Base-by-base conservation (phyloP, 306 rosid genomes). In the Quillaja saponaria region DNA sequence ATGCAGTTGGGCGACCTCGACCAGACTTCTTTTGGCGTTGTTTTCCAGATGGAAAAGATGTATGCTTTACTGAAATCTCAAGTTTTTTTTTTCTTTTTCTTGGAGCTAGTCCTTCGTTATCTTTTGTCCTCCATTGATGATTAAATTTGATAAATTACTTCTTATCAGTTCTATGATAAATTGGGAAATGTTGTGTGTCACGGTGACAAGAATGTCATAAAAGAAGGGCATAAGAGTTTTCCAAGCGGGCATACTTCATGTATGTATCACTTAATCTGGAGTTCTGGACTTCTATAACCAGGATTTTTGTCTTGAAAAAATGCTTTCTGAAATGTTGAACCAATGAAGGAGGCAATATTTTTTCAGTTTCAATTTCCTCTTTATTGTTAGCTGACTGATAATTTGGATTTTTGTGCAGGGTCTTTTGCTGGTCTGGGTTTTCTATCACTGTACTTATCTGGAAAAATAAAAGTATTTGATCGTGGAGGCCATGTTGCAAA, bases 1-100 rank as follows among this genome's bases (percentile, higher is more conserved):
- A 81, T 74, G 96, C 87, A 37, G 97, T 90, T 8, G 96, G 96
- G 20, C 88, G 97, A 49, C 97, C 97, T 56, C 96, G 97, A 57
- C 97, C 97, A 0, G 88, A 90, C 80, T 90, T 90, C 83, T 90
- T 90, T 54, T 90, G 96, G 97, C 87, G 96, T 45, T 90, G 97
- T 78, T 90, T 90, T 69, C 97, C 97, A 5, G 96, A 90, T 71
- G 97, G 97, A 77, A 90, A 87, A 68, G 95, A 83, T 72, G 97
- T 90, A 80, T 39, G 85, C 75, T 74, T 61, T 64, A 55, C 56
- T 47, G 34, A 10, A 72, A 71, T 54, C 59, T 42, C 39, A 21
- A 41, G 46, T 61, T 44, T 42, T 54, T 37, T 7, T 34, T 18
- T 45, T 6, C 21, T 18, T 63, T 60, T 73, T 13, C 13, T 6